Conservation (phyloP, 257 asterid species). For the Fraxinus pennsylvanica region DNA sequence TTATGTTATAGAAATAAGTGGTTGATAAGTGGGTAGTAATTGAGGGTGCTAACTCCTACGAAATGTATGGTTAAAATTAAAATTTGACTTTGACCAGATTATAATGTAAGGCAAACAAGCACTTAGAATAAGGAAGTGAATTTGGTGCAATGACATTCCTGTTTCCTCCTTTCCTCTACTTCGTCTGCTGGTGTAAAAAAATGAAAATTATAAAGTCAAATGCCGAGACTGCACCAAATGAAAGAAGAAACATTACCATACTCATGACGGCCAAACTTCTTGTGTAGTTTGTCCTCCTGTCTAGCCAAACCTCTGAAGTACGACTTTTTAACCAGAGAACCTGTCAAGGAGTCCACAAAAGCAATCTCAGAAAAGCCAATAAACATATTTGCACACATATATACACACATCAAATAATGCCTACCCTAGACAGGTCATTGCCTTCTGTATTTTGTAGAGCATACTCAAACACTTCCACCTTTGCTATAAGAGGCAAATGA, state of each 20-base stretch:
- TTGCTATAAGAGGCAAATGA: conserved; percentile 88
- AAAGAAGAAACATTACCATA: conserved; percentile 62
- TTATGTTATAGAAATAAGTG: no score
- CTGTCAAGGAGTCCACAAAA: conserved; percentile 37
- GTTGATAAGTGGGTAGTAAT: no score
- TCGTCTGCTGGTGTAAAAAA: not conserved
- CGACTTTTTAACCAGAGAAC: conserved; percentile 99
- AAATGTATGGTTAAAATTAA: no score
- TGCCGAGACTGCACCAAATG: not conserved
- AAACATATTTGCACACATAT: conserved; percentile 1
- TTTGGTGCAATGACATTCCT: not conserved
- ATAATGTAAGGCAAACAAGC: no score
- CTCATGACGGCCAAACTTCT: conserved; percentile 99
- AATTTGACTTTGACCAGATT: no score
- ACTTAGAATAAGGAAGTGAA: not conserved
- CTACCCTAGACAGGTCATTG: conserved; percentile 90
- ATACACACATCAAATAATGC: conserved; percentile 32
- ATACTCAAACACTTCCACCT: conserved; percentile 97
- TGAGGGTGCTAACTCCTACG: no score
- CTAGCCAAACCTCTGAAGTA: conserved; percentile 98
- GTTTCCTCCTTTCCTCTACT: not conserved
- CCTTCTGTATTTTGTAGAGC: conserved; percentile 96
- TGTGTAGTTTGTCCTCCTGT: conserved; percentile 94
- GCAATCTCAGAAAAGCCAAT: conserved; percentile 21
- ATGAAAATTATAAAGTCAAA: not conserved